Base-by-base conservation (phyloP, 1,284 basidiomycete genomes). In the Austroboletus olivaceoglutinosus region DNA sequence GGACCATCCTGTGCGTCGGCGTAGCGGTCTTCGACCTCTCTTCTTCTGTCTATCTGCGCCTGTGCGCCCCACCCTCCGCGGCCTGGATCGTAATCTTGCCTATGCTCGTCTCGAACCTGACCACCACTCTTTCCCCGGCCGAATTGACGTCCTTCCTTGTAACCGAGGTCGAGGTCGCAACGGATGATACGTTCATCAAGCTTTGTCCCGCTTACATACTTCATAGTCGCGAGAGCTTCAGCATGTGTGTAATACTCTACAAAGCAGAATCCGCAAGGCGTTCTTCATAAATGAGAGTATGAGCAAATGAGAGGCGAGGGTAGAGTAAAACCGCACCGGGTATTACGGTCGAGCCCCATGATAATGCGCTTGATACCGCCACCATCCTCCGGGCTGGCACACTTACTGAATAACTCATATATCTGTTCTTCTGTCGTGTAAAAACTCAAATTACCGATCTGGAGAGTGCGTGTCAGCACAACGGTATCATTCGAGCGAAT, bases 391-490 rank as follows among this genome's bases (percentile, higher is more conserved):
- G 91, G 83, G 58, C 81, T 88, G 37, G 93, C 85, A 60, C 94
- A 97, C 75, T 93, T 92, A 51, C 88, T 85, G 72, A 99, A 99
- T 45, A 99, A 74, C 71, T 99, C 96, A 74, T 98, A 98, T 72
- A 99, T 98, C 73, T 99, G 97, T 68, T 98, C 95, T 74, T 99
- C 97, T 44, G 96, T 98, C 11, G 95, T 98, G 75, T 91, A 97
- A 73, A 96, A 98, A 74, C 92, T 94, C 68, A 98, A 76, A 71
- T 98, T 98, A 64, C 95, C 97, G 64, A 99, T 87, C 83, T 98
- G 59, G 64, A 62, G 48, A 42, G 52, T 25, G 49, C 50, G 52
- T 48, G 30, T 46, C 18, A n/a, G 38, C 16, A 36, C 12, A 36
- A 41, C 37, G 15, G 51, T 23, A 40, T 15, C 36, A 29, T 16